Base-by-base conservation (phyloP, 805 yeast species). In the Wickerhamiella bombiphila region DNA sequence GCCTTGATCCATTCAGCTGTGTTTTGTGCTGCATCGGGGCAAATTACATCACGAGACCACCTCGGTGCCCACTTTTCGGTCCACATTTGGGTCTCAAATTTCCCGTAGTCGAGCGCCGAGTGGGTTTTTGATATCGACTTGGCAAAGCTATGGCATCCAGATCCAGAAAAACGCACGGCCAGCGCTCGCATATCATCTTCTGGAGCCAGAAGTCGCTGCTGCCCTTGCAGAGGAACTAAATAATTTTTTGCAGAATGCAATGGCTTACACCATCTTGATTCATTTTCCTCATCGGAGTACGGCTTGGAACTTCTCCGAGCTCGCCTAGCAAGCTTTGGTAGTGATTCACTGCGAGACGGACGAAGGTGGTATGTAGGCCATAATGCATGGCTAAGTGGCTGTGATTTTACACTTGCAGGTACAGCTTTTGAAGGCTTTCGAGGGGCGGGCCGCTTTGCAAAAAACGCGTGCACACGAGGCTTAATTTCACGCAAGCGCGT, bases 51-150 rank as follows among this genome's bases (percentile, higher is more conserved):
- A 5, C 9, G 11, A 16, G 39, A n/a, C 13, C n/a, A 19, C 22
- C 21, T 15, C 6, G 57, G 56, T 0, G 52, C 48, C 25, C 50
- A 50, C 34, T 49, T 47, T 7, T 43, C 32, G n/a, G 42, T 35
- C 60, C 60, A 53, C 42, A 50, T 38, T 18, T 34, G 42, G 8
- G 36, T 33, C 33, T 51, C 58, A 21, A 43, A 53, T 13, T 32
- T 40, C 16, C 59, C 33, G 15, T 16, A 7, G 33, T 30, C 33
- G 5, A 30, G 22, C 22, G 33, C 33, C 22, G 33, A 30, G 13
- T 17, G 22, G 18, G 14, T 8, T 16, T 7, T 9, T 17, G 11
- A n/a, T n/a, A n/a, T n/a, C n/a, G n/a, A n/a, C n/a, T n/a, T n/a
- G n/a, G n/a, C n/a, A n/a, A n/a, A n/a, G n/a, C n/a, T n/a, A n/a